Percentiles rank a stretch among this genome's conserved stretches.
Evolutionary conservation across 129 eudicot genomes (phyloP).

Genomic region (Flaveria bidentis): DNA sequence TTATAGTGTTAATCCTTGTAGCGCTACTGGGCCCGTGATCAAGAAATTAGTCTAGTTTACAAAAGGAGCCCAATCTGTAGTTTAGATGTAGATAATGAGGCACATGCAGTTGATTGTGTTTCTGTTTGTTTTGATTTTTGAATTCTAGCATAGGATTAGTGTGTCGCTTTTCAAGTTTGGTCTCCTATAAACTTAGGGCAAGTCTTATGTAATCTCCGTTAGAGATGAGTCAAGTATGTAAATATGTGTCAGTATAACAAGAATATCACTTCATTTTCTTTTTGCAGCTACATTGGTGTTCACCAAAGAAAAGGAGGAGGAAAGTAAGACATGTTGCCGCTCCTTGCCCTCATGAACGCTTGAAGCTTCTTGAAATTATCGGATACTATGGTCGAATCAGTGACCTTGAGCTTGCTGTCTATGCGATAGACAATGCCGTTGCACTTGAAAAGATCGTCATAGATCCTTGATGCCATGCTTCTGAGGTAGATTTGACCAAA

Average conservation of each 20-base stretch:
- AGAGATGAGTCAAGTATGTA: too few relatives aligned
- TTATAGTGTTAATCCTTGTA: too few relatives aligned
- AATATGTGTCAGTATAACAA: not conserved
- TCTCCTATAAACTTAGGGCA: too few relatives aligned
- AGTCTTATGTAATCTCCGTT: too few relatives aligned
- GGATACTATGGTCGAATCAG: slow-evolving; percentile 31
- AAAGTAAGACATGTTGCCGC: slow-evolving; percentile 12
- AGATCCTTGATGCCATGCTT: slow-evolving; percentile 12
- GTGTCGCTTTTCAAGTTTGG: too few relatives aligned
- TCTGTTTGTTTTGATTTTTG: too few relatives aligned
- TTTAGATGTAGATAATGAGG: too few relatives aligned
- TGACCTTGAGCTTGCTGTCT: slow-evolving; percentile 16
- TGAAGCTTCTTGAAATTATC: slow-evolving; percentile 6
- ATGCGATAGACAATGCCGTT: slow-evolving; percentile 2
- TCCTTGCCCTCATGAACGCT: not conserved
- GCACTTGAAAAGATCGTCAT: not conserved
- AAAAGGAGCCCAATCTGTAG: too few relatives aligned
- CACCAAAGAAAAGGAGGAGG: slow-evolving; percentile 18
- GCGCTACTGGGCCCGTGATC: too few relatives aligned
- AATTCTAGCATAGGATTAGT: too few relatives aligned
- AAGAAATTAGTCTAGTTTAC: too few relatives aligned
- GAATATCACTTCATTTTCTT: not conserved
- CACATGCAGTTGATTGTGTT: too few relatives aligned
- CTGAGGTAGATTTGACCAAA: not conserved
- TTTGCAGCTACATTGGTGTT: slow-evolving; percentile 18